A percentile compares a stretch with the other conserved stretches of the same genome.
phyloP scores from a whole-genome alignment of 352 stramenopile species.

The Globisporangium okanoganense region DNA sequence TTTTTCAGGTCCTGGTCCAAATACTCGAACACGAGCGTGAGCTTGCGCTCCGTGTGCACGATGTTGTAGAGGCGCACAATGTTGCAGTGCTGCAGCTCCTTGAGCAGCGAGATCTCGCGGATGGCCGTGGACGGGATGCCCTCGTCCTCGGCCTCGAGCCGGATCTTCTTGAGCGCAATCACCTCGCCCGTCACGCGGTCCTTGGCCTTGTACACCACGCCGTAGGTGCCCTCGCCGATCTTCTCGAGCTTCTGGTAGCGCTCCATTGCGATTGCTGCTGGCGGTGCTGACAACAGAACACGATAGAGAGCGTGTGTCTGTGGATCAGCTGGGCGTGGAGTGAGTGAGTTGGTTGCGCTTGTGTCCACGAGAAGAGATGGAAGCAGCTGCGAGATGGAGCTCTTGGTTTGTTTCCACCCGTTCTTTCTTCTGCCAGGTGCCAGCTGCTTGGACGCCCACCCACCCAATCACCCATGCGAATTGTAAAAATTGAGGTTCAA shows the following conservation, averaged over 20 bases:
- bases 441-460: neutral
- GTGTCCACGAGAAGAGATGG: constrained; percentile 1
- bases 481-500: no score
- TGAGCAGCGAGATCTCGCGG: constrained; percentile 98
- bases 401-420: constrained; percentile 14
- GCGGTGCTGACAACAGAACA: neutral
- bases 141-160: constrained; percentile 97
- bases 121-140: constrained; percentile 98
- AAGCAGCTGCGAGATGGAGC: constrained; percentile 4
- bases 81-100: constrained; percentile 97
- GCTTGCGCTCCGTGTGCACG: constrained; percentile 98
- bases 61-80: constrained; percentile 99
- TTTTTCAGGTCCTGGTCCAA: constrained; percentile 99
- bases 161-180: constrained; percentile 99
- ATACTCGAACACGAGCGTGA: constrained; percentile 99
- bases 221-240: constrained; percentile 98
- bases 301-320: neutral
- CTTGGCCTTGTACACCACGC: constrained; percentile 99
- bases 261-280: constrained; percentile 47
- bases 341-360: neutral
- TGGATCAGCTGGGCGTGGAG: neutral
- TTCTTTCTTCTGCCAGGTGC: constrained; percentile 12
- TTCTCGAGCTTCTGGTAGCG: constrained; percentile 96
- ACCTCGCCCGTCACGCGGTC: constrained; percentile 96
- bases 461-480: neutral